phyloP scores from a whole-genome alignment of 768 basidiomycete genomes.

The Pleurotus platypus region DNA sequence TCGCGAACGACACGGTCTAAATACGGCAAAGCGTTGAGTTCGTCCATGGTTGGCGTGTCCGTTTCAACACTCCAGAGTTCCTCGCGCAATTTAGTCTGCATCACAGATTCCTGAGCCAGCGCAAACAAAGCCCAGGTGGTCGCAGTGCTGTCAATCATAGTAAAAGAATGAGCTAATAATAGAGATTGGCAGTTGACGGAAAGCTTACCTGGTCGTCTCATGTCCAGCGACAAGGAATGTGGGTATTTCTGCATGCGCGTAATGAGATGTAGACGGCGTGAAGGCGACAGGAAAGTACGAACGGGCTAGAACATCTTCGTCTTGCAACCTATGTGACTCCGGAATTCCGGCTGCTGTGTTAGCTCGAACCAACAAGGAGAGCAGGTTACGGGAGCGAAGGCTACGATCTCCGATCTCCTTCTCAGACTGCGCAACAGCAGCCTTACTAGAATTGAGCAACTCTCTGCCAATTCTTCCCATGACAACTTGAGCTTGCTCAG shows the following conservation, averaged over 20 bases:
- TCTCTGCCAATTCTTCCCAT: constrained; percentile 50
- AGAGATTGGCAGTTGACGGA: not conserved
- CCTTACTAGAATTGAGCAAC: constrained; percentile 50
- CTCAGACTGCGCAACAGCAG: constrained; percentile 14
- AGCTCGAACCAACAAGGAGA: constrained; percentile 39
- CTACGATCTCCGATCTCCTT: not conserved
- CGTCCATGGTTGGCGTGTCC: constrained; percentile 48
- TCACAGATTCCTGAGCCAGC: constrained; percentile 31
- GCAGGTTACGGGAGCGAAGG: not conserved
- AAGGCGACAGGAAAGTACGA: constrained; percentile 10
- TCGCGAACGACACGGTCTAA: constrained; percentile 49
- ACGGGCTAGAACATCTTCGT: constrained; percentile 43
- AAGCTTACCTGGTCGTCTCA: constrained; percentile 37
- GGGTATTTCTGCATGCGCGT: constrained; percentile 34
- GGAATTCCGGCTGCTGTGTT: constrained; percentile 51
- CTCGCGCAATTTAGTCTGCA: constrained; percentile 42
- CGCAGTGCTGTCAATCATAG: constrained; percentile 18
- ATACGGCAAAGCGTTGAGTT: constrained; percentile 48
- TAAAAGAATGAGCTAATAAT: not conserved
- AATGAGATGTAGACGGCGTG: not conserved
- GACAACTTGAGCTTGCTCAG: constrained; percentile 29
- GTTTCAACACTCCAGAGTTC: constrained; percentile 37
- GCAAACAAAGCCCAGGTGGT: constrained; percentile 44
- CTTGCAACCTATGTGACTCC: constrained; percentile 37
- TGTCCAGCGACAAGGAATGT: constrained; percentile 49